These are phyloP conservation scores for Melampsora abietis-canadensis DNA, from an alignment of 1,284 basidiomycete species.

Conservation along the genomic window DNA sequence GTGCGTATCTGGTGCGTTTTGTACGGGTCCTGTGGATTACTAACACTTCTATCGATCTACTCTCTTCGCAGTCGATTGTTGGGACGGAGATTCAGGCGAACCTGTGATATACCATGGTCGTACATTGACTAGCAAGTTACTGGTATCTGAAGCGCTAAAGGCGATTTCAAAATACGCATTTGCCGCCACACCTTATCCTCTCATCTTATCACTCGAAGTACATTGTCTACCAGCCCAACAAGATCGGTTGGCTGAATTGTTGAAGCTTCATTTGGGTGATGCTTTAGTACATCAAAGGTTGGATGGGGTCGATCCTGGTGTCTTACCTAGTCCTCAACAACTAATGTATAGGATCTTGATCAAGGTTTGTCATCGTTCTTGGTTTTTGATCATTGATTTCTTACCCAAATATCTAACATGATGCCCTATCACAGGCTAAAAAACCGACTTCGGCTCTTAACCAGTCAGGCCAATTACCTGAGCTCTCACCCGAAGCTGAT, in stretches of 20 bases:
- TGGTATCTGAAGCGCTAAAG: conserved; percentile 76
- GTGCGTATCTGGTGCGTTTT: conserved; percentile 58
- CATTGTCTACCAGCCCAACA: conserved; percentile 82
- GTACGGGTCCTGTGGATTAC: no score
- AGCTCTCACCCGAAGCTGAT: conserved; percentile 1
- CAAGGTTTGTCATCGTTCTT: conserved; percentile 60
- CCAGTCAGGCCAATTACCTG: not conserved
- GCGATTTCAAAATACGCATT: conserved; percentile 92
- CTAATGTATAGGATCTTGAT: conserved; percentile 76
- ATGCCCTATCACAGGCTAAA: conserved; percentile 18
- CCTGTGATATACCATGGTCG: conserved; percentile 86
- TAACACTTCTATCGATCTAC: not conserved
- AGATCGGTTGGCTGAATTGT: conserved; percentile 72
- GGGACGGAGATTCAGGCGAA: conserved; percentile 73
- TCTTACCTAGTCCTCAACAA: conserved; percentile 83
- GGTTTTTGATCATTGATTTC: not conserved
- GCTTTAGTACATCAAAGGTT: conserved; percentile 66
- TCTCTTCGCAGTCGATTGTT: conserved; percentile 73
- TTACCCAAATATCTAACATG: not conserved
- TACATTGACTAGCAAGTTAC: conserved; percentile 82
- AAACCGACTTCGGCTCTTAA: conserved; percentile 1
- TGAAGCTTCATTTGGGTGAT: conserved; percentile 74
- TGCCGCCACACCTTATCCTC: conserved; percentile 83
- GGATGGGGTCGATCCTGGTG: conserved; percentile 55
- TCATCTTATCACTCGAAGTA: conserved; percentile 91